These are phyloP conservation scores for Paramecium sexaurelia DNA, from an alignment of 73 alveolate species.

Conservation along the genomic window DNA sequence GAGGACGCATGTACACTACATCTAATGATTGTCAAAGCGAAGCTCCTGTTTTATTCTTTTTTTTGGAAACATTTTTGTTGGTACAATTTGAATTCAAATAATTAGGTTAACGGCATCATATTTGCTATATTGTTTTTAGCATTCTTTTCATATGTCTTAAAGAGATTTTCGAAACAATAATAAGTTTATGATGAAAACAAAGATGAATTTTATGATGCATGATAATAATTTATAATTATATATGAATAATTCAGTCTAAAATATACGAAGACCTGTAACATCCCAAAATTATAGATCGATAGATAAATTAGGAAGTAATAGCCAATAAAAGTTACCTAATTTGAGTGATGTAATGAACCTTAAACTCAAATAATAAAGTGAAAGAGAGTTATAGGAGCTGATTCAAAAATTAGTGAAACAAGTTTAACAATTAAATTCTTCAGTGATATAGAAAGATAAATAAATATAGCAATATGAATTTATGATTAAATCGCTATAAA, in stretches of 20 bases:
- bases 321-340: slow-evolving; percentile 15
- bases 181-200: slow-evolving; percentile 9
- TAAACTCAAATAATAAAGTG: background rate
- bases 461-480: slow-evolving; percentile 51
- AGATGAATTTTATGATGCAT: slow-evolving; percentile 59
- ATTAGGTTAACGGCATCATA: slow-evolving; percentile 59
- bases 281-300: slow-evolving; percentile 32
- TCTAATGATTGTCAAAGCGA: background rate
- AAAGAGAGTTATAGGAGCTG: slow-evolving; percentile 11
- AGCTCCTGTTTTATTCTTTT: slow-evolving; percentile 38
- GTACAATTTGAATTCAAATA: background rate
- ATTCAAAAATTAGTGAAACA: slow-evolving; percentile 27
- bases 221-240: background rate
- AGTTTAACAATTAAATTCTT: background rate
- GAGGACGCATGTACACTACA: background rate
- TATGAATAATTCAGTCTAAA: background rate
- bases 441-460: slow-evolving; percentile 5
- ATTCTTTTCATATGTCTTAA: slow-evolving; percentile 20
- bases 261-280: slow-evolving; percentile 47
- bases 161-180: slow-evolving; percentile 7
- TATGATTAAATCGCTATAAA: slow-evolving; percentile 54
- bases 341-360: slow-evolving; percentile 35
- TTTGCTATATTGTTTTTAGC: slow-evolving; percentile 38
- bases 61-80: slow-evolving; percentile 1
- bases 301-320: background rate